Evolutionary conservation across 345 rosid species (phyloP).

Genomic region (Camelina hispida): DNA sequence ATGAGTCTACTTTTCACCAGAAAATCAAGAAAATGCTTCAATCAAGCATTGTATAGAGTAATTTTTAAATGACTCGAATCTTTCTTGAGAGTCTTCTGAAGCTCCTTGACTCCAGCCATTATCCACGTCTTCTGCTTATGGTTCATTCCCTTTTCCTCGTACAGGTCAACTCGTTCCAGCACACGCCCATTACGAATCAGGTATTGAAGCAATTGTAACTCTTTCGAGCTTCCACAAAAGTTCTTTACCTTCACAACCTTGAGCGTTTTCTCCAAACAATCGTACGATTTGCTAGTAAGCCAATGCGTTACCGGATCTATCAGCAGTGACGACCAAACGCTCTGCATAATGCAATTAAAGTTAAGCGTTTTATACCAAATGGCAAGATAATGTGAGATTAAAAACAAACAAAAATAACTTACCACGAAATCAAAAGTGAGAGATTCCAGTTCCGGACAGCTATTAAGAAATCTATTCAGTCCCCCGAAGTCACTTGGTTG

Average conservation of each 20-base stretch:
- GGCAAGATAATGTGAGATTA: background rate
- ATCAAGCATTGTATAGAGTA: constrained; percentile 19
- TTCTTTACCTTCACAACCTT: constrained; percentile 50
- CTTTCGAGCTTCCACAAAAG: constrained; percentile 28
- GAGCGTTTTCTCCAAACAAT: constrained; percentile 42
- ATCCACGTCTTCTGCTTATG: background rate
- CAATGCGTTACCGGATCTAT: constrained; percentile 2
- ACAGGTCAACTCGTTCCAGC: constrained; percentile 41
- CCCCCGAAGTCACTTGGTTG: constrained; percentile 49
- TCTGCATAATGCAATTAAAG: constrained; percentile 21
- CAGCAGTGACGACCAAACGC: background rate
- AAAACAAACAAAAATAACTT: background rate
- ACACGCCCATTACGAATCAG: constrained; percentile 34
- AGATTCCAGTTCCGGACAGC: constrained; percentile 44
- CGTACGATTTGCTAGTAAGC: constrained; percentile 7
- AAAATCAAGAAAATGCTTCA: background rate
- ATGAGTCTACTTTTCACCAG: background rate
- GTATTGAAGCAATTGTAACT: constrained; percentile 37
- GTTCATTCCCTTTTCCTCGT: constrained; percentile 16
- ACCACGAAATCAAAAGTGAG: constrained; percentile 53
- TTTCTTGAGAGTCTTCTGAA: background rate
- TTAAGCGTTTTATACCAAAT: background rate
- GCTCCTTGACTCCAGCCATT: background rate
- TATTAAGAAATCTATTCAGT: constrained; percentile 49
- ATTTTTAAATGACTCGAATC: constrained; percentile 10